Base-by-base conservation (phyloP, 2,329 filamentous ascomycete species). In the Exophiala xenobiotica region DNA sequence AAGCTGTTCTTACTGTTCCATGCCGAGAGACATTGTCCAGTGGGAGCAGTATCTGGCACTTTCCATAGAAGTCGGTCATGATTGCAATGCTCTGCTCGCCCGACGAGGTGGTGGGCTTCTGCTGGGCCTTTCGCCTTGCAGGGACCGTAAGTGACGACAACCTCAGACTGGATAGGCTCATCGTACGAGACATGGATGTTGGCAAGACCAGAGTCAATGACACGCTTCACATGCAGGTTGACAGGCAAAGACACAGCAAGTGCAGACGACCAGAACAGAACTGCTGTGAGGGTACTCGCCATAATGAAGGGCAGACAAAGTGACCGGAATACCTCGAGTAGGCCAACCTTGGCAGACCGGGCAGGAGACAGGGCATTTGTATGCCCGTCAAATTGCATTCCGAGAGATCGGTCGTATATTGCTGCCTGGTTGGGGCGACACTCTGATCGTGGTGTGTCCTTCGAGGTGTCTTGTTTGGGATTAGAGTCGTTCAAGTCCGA, bases 51-150 rank as follows among this genome's bases (percentile, higher is more conserved):
- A 20, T 51, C 53, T 0, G 53, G 53, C 6, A 56, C 35, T 37
- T 52, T 52, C 53, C 53, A 56, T 26, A 56, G 19, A 7, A 56
- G 29, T 19, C 53, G 31, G 23, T 56, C 53, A 52, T 56, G 49
- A 20, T 53, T 27, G 24, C 53, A 49, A 9, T 39, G 33, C 27
- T 38, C 41, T 33, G 49, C 43, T 12, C 49, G 53, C 11, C 24
- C 53, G 19, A 56, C 46, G 2, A 56, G 37, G 42, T 56, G 49
- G 29, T 56, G 53, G 20, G 53, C 43, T 42, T 56, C 44, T 41
- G 49, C 53, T 16, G 53, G 53, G 16, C 39, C 45, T 16, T 42
- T 35, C 18, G 49, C 53, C 22, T 45, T 14, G 24, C 53, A 56
- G n/a, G 49, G 23, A 19, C 53, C 53, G 31, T 56, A 56, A 9